Evolutionary conservation across 176 grass and related monocot genomes (phyloP), one percentile per base, ranked within the genome.

Genomic region (Eleusine coracana): DNA sequence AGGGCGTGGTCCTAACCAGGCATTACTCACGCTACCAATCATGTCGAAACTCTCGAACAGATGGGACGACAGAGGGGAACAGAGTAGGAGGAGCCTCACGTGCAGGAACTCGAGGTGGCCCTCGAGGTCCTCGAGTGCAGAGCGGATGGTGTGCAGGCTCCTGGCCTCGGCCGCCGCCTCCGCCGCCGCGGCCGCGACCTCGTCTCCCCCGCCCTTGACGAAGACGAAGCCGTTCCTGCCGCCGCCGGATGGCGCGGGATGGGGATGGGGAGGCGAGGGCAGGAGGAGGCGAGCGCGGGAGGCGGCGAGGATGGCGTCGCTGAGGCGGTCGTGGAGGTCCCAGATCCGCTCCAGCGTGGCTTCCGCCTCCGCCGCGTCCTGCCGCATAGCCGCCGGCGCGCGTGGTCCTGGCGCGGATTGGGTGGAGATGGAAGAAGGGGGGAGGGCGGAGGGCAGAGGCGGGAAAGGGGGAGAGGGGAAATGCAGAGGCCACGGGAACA

Each of bases 91-190:
- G 62, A 29, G 49, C 17, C 92, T 92, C 74, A 97, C 95, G 80
- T 92, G 95, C 60, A 94, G 56, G 86, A 94, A 97, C 74, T 94
- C 92, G 78, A 97, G 90, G 84, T 92, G 88, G 68, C 91, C 90
- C 86, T 97, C 95, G 36, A 97, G 89, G 81, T 94, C 90, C 88
- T 97, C 92, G 28, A 97, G 86, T 34, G 92, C 92, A n/a, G 88
- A 77, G 49, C 95, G 88, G 77, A 97, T 97, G 70, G 92, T 84
- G 77, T 94, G 83, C 51, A 97, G 88, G 80, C 95, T 97, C 81
- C 84, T 89, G 51, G 90, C 90, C 81, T 97, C 92, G 12, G 73
- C 88, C 60, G 73, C 88, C 51, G 90, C 90, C 64, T 79, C 81
- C 78, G 61, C 67, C 14, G 81, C 75, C 51, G 48, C 64, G 10